These are phyloP conservation scores for Vickermania ingenoplastis DNA, from an alignment of 208 protist genomes.

Conservation along the genomic window DNA sequence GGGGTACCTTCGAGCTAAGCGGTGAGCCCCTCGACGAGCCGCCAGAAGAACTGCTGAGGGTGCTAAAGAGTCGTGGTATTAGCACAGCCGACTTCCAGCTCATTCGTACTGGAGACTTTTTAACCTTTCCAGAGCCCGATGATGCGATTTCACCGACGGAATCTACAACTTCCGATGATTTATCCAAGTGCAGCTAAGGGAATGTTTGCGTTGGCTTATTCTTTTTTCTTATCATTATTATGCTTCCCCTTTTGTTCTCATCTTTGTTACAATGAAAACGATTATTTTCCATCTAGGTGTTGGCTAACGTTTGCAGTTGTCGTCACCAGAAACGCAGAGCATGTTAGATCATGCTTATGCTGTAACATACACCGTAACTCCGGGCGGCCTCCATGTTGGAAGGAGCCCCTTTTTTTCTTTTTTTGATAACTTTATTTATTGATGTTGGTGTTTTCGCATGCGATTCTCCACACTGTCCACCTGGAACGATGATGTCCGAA, in stretches of 20 bases:
- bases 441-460: no score
- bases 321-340: not conserved
- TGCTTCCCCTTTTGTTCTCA: not conserved
- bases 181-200: not conserved
- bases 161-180: not conserved
- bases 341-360: not conserved
- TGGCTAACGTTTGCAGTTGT: not conserved
- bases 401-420: no score
- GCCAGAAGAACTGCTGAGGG: slow-evolving; percentile 20
- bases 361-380: not conserved
- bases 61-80: slow-evolving; percentile 14
- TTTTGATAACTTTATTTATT: no score
- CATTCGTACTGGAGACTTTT: slow-evolving; percentile 27
- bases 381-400: no score
- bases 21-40: slow-evolving; percentile 75
- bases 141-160: not conserved
- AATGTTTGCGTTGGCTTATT: slow-evolving; percentile 1
- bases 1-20: slow-evolving; percentile 73
- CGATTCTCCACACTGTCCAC: no score
- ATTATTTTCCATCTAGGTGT: slow-evolving; percentile 1
- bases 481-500: not conserved
- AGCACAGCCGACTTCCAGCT: slow-evolving; percentile 13
- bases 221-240: not conserved
- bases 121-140: slow-evolving; percentile 22
- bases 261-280: slow-evolving; percentile 5